Base-by-base conservation (phyloP, 345 rosid species). In the Streptanthus diversifolius region DNA sequence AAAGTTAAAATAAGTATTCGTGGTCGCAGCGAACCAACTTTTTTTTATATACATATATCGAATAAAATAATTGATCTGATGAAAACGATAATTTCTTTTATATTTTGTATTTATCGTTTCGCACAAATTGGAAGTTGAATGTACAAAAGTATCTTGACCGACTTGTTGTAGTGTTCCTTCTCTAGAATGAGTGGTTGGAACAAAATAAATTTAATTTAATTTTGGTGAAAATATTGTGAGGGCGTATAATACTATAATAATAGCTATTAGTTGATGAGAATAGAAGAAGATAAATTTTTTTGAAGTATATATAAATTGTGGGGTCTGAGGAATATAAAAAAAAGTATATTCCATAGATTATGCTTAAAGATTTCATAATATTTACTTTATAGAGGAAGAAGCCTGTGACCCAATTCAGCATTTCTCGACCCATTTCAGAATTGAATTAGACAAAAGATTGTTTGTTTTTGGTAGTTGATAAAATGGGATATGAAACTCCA, bases 151-250 rank as follows among this genome's bases (percentile, higher is more conserved):
- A 51, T 67, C 65, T 35, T 68, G 41, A 75, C 79, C 41, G 69
- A 68, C 74, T 53, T 6, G 17, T 53, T 6, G 17, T 13, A 25
- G 18, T 11, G 59, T 53, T 53, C 65, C 47, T 40, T 72, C 44
- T 22, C 6, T 35, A 19, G 36, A 74, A 68, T 40, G 56, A 66
- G 79, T 76, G 52, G 79, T 69, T 76, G 71, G 66, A 69, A 70
- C 35, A 61, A 25, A 57, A 47, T 27, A 9, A 18, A 27, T 9
- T 37, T 18, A 0, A 6, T 22, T 51, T 49, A 8, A 11, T 14
- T 37, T 40, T 5, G 30, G n/a, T 53, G 39, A 41, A 64, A 30
- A 56, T 65, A 24, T 4, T 55, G 22, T 43, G 43, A 68, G 48
- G 33, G 32, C 48, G 11, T 59, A 32, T 51, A 24, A 43, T 25